Evolutionary conservation across 169 alveolate species (phyloP).

Genomic region (Cryptosporidium canis): DNA sequence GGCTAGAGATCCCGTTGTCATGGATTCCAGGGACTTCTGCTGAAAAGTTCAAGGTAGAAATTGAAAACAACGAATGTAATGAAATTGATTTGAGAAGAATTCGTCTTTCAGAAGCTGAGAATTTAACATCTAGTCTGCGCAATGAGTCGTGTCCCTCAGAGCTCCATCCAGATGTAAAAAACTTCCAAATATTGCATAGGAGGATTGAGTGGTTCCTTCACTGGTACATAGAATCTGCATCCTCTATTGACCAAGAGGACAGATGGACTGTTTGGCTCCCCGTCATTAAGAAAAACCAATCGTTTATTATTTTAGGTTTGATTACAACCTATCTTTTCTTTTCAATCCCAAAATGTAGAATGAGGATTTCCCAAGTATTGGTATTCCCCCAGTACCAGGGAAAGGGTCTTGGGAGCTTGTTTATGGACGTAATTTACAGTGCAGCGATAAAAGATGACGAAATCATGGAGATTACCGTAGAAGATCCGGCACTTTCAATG

Average conservation of each 20-base stretch:
- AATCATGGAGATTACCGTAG: slow-evolving; percentile 82
- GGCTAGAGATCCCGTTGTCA: slow-evolving; percentile 15
- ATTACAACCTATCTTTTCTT: slow-evolving; percentile 82
- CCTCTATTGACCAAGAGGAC: slow-evolving; percentile 72
- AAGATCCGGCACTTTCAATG: slow-evolving; percentile 83
- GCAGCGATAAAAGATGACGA: slow-evolving; percentile 78
- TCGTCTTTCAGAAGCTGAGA: slow-evolving; percentile 12
- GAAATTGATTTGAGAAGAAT: slow-evolving; percentile 11
- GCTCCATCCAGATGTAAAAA: slow-evolving; percentile 33
- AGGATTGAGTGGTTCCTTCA: slow-evolving; percentile 75
- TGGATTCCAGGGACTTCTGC: slow-evolving; percentile 8
- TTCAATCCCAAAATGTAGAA: slow-evolving; percentile 78
- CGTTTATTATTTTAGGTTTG: slow-evolving; percentile 77
- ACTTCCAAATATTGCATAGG: slow-evolving; percentile 58
- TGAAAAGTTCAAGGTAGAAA: neutral
- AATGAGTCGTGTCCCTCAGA: neutral
- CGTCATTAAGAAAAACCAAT: neutral
- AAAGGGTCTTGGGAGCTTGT: slow-evolving; percentile 80
- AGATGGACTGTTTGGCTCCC: slow-evolving; percentile 76
- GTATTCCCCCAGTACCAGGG: slow-evolving; percentile 81
- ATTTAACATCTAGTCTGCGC: neutral
- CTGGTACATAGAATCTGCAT: slow-evolving; percentile 74
- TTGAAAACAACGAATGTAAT: neutral
- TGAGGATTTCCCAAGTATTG: slow-evolving; percentile 81
- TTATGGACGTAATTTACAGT: slow-evolving; percentile 78